Percentiles rank a stretch among this genome's conserved stretches.
These are phyloP conservation scores for Capronia coronata DNA, from an alignment of 2,329 filamentous ascomycete species.

Conservation along the genomic window DNA sequence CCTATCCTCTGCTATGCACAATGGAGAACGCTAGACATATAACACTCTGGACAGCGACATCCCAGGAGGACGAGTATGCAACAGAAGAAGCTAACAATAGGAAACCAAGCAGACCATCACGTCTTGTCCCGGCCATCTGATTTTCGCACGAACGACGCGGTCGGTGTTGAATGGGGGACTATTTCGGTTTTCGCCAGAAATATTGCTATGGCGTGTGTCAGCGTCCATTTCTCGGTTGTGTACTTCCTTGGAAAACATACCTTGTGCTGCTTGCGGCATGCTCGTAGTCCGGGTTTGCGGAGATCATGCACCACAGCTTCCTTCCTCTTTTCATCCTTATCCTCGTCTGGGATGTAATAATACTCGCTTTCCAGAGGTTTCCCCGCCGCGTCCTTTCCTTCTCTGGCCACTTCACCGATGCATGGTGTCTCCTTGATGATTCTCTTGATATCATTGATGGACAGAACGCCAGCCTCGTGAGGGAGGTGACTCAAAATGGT, in stretches of 20 bases:
- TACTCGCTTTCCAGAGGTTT: slow-evolving; percentile 93
- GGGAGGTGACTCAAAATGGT: slow-evolving; percentile 85
- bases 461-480: slow-evolving; percentile 43
- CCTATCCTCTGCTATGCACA: slow-evolving; percentile 1
- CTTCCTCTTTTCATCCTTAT: slow-evolving; percentile 69
- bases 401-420: slow-evolving; percentile 79
- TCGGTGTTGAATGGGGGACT: background rate
- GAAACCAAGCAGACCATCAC: background rate
- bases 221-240: slow-evolving; percentile 4
- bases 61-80: background rate
- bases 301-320: slow-evolving; percentile 78
- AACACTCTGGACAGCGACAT: background rate
- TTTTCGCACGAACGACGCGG: background rate
- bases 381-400: slow-evolving; percentile 93
- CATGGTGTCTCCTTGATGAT: slow-evolving; percentile 70
- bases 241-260: slow-evolving; percentile 45
- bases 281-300: slow-evolving; percentile 79
- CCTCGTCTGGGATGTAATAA: slow-evolving; percentile 87
- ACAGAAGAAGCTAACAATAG: slow-evolving; percentile 1
- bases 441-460: slow-evolving; percentile 58
- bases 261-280: slow-evolving; percentile 95
- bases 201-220: slow-evolving; percentile 55
- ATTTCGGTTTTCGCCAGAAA: slow-evolving; percentile 62
- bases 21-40: slow-evolving; percentile 11
- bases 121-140: background rate